Conservation (phyloP, 1,284 basidiomycete species). For the Pterulicium gracile region DNA sequence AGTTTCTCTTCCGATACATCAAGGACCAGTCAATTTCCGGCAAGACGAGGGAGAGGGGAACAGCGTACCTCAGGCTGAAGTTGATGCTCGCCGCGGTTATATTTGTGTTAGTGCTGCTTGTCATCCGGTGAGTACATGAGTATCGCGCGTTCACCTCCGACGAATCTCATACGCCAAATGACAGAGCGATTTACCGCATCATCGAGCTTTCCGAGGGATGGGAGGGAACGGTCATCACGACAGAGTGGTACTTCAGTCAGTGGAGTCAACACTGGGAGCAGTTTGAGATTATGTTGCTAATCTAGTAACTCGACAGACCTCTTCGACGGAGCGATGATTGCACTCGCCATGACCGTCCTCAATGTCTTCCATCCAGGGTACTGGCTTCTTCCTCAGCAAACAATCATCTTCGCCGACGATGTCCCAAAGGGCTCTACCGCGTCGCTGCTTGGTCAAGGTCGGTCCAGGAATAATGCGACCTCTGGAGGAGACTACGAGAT, state of each 20-base stretch:
- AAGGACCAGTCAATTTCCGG: conserved; percentile 6
- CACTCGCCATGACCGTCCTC: conserved; percentile 1
- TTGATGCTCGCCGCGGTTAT: conserved; percentile 1
- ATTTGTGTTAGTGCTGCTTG: conserved; percentile 9
- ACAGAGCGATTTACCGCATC: conserved; percentile 14
- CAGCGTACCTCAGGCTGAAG: not conserved
- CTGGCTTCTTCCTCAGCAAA: not conserved
- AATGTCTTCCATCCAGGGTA: conserved; percentile 2
- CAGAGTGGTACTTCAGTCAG: conserved; percentile 16
- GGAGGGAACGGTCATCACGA: conserved; percentile 13
- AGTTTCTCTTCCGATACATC: conserved; percentile 15
- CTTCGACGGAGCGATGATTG: conserved; percentile 3
- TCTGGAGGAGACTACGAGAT: too few relatives aligned
- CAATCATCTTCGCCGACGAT: too few relatives aligned
- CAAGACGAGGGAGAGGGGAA: conserved; percentile 3
- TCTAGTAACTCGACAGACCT: not conserved
- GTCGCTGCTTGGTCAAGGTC: too few relatives aligned
- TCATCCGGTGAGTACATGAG: conserved; percentile 6
- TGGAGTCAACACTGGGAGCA: too few relatives aligned
- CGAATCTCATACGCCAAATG: not conserved
- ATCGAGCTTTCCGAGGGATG: conserved; percentile 17
- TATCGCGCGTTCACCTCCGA: conserved; percentile 9
- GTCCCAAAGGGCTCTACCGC: too few relatives aligned
- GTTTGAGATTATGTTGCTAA: not conserved
- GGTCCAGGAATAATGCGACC: too few relatives aligned